phyloP scores from a whole-genome alignment of 208 protist genomes.

The Trypanosoma cruzi region DNA sequence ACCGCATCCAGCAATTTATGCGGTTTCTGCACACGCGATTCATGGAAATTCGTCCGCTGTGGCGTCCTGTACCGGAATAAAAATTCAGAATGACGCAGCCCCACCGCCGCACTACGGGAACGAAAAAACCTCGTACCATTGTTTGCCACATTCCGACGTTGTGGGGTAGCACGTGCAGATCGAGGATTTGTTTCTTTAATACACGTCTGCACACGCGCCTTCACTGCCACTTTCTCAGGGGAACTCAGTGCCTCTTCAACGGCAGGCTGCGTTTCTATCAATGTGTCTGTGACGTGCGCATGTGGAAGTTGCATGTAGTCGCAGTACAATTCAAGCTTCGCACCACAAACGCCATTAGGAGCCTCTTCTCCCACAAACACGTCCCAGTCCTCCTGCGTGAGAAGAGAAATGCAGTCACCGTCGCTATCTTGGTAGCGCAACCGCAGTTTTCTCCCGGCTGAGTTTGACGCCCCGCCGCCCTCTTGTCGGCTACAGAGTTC shows the following conservation, averaged over 20 bases:
- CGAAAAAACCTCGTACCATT: background rate
- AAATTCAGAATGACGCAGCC: background rate
- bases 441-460: conserved; percentile 46
- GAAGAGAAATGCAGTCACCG: conserved; percentile 80
- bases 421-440: conserved; percentile 81
- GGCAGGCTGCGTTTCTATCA: background rate
- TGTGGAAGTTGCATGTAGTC: conserved; percentile 60
- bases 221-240: background rate
- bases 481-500: conserved; percentile 52
- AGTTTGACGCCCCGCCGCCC: background rate
- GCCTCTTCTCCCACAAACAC: conserved; percentile 59
- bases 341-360: conserved; percentile 19
- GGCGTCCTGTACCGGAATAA: background rate
- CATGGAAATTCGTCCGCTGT: conserved; percentile 3
- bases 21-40: background rate
- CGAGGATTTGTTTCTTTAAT: background rate
- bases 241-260: background rate
- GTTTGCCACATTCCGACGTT: background rate
- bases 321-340: conserved; percentile 68
- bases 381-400: conserved; percentile 77
- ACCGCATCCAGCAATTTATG: no score
- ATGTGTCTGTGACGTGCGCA: background rate
- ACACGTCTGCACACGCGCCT: background rate
- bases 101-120: conserved; percentile 6
- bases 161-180: background rate